A percentile compares a stretch with the other conserved stretches of the same genome.
Evolutionary conservation across 257 asterid species (phyloP).

Genomic region (Thymus mandschuricus): DNA sequence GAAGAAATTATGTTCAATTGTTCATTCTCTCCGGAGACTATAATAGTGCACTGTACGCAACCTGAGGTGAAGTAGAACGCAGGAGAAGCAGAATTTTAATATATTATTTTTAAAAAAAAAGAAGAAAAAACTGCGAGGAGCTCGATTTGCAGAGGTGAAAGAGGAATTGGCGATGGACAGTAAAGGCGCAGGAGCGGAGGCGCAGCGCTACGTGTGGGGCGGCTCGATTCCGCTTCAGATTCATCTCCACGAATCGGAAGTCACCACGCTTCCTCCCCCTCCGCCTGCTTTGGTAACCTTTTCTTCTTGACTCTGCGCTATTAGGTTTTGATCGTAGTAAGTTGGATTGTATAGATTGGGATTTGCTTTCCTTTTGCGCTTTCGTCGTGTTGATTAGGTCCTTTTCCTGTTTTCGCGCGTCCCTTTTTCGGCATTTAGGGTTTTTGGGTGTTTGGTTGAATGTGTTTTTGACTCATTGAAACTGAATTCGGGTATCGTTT

Average conservation of each 20-base stretch:
- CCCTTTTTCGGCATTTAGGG: background rate
- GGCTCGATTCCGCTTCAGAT: constrained; percentile 97
- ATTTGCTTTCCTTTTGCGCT: background rate
- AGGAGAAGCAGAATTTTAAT: constrained; percentile 2
- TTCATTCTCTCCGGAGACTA: background rate
- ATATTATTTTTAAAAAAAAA: too few species aligned
- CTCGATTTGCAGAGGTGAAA: constrained; percentile 5
- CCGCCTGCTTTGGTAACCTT: constrained; percentile 77
- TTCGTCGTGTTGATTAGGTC: background rate
- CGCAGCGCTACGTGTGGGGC: constrained; percentile 78
- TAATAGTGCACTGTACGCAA: background rate
- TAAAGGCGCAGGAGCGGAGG: constrained; percentile 62
- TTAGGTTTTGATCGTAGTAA: constrained; percentile 18
- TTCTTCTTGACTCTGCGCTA: background rate
- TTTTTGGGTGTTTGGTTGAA: constrained; percentile 18
- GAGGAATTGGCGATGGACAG: constrained; percentile 32
- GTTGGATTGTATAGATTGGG: constrained; percentile 12
- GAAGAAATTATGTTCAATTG: too few species aligned
- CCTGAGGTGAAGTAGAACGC: constrained; percentile 11
- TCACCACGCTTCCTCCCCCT: constrained; percentile 91
- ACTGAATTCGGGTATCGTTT: constrained; percentile 3
- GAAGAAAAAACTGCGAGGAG: background rate
- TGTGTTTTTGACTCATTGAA: background rate
- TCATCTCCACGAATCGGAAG: constrained; percentile 97
- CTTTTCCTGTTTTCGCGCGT: background rate